Conservation (phyloP, 1,284 basidiomycete genomes). For the Ustilago loliicola region DNA sequence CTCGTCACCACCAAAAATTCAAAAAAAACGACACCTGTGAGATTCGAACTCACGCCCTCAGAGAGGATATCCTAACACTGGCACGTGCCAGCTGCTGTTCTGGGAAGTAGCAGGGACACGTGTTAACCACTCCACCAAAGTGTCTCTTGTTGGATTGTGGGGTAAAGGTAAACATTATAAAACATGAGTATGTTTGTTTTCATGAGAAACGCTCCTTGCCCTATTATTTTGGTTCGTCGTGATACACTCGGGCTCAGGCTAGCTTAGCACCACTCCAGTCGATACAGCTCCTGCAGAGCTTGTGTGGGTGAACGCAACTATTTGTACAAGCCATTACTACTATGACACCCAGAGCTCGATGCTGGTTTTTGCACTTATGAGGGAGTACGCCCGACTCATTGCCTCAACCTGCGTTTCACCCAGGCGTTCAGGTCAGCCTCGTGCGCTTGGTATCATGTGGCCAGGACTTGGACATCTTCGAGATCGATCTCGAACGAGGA, state of each 20-base stretch:
- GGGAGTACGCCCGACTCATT: no score
- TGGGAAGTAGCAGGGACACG: conserved; percentile 54
- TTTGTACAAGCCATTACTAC: no score
- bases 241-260: no score
- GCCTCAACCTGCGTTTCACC: no score
- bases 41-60: conserved; percentile 62
- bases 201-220: no score
- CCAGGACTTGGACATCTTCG: not conserved
- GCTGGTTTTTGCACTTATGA: not conserved
- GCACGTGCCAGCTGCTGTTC: conserved; percentile 18
- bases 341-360: not conserved
- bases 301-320: no score
- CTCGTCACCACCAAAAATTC: conserved; percentile 10
- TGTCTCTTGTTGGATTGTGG: conserved; percentile 14
- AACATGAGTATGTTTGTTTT: not conserved
- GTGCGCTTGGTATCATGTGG: no score
- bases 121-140: conserved; percentile 62
- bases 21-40: conserved; percentile 50
- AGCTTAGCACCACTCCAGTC: no score
- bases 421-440: not conserved
- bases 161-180: not conserved
- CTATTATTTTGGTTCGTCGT: no score
- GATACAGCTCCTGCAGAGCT: no score
- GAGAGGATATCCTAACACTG: conserved; percentile 54
- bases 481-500: not conserved